Base-by-base conservation (phyloP, 2,329 filamentous ascomycete genomes). In the Aureobasidium subglaciale region DNA sequence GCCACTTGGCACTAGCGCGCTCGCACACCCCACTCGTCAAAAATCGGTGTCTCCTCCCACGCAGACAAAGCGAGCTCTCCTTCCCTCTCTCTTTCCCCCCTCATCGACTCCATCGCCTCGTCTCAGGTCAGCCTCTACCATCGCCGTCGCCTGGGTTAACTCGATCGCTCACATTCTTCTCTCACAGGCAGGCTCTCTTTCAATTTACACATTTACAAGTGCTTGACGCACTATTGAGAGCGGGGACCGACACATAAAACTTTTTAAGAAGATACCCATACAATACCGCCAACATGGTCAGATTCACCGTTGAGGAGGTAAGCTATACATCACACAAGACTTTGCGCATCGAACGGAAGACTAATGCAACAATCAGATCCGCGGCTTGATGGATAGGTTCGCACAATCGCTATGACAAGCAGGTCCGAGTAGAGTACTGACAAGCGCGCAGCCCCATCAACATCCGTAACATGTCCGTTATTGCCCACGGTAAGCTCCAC, bases 391-490 rank as follows among this genome's bases (percentile, higher is more conserved):
- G 87, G 86, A 90, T 22, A n/a, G 29, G 43, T 45, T 30, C 30
- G 42, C 25, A 11, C 42, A 15, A 15, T 22, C 42, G 3, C 3
- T 45, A 9, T n/a, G 16, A 22, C 6, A 32, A 29, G 9, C 16
- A 16, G n/a, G 9, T 15, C 15, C 16, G 27, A 32, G 9, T 11
- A 20, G 10, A 13, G 5, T 45, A 45, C 42, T 45, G 42, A 45
- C 42, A 11, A 30, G 16, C 42, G 42, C 42, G 42, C 84, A 85
- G 86, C 78, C 85, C 87, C 63, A 75, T 75, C 70, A 85, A 85
- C 76, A 84, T 86, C 76, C 80, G 83, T 72, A 97, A 97, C 86
- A 97, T 96, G 92, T 96, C 90, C 81, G 93, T 99, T 77, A 97
- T 97, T 90, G 93, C 93, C 77, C 93, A 99, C 82, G 91, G 81